Percentiles rank a stretch among this genome's conserved stretches.
phyloP scores from a whole-genome alignment of 2,329 filamentous ascomycete species.

The Sarocladiaceae sp. region DNA sequence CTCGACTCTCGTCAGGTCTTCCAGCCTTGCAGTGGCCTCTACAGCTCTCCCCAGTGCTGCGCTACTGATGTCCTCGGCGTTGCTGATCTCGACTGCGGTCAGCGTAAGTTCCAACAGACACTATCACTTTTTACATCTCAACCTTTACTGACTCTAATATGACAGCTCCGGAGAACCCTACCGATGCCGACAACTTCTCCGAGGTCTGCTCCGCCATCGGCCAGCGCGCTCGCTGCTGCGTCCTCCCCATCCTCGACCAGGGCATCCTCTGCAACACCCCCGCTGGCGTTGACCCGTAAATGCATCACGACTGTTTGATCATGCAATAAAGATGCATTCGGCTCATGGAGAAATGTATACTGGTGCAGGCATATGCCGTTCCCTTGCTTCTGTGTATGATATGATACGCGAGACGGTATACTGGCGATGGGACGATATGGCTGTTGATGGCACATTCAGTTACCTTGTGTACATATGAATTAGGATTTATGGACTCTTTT shows the following conservation, averaged over 20 bases:
- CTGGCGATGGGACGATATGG: too few species aligned
- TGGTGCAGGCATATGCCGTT: too few species aligned
- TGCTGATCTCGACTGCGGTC: conserved; percentile 47
- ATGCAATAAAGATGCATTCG: too few species aligned
- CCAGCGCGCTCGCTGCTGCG: conserved; percentile 52
- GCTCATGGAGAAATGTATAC: too few species aligned
- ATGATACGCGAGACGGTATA: too few species aligned
- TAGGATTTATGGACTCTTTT: too few species aligned
- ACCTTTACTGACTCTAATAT: conserved; percentile 6
- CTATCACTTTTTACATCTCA: background rate
- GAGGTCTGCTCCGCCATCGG: conserved; percentile 40
- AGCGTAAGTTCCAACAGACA: conserved; percentile 32
- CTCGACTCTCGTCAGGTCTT: conserved; percentile 25
- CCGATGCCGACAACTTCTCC: conserved; percentile 34
- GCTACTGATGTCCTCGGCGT: conserved; percentile 52
- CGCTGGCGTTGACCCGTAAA: conserved; percentile 18
- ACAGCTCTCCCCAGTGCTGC: conserved; percentile 46
- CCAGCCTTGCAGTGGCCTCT: conserved; percentile 32
- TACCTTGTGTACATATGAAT: too few species aligned
- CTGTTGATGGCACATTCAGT: too few species aligned
- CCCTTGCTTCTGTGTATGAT: too few species aligned
- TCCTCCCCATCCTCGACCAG: conserved; percentile 31
- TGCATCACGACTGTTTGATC: too few species aligned
- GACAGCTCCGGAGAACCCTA: conserved; percentile 25
- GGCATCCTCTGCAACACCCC: conserved; percentile 26